phyloP scores from a whole-genome alignment of 352 stramenopile genomes.

The Phytophthora pinifolia region DNA sequence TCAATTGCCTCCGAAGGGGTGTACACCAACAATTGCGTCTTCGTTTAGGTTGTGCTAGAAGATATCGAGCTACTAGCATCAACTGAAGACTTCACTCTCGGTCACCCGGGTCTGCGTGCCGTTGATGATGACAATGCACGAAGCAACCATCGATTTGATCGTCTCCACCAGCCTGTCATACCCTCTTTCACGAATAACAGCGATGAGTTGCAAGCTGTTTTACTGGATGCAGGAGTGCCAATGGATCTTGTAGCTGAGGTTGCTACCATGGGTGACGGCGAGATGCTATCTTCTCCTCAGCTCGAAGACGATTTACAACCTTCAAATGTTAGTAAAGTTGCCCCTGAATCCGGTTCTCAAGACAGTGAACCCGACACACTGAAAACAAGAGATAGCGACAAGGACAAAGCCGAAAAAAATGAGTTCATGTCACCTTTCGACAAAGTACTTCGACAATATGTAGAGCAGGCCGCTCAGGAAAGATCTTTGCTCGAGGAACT shows the following conservation, averaged over 20 bases:
- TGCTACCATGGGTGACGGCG: slow-evolving; percentile 1
- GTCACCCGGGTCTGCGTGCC: neutral
- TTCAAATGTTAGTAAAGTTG: neutral
- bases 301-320: neutral
- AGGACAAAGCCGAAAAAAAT: neutral
- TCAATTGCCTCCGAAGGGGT: neutral
- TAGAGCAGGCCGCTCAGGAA: slow-evolving; percentile 25
- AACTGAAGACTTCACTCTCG: neutral
- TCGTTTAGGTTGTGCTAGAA: slow-evolving; percentile 27
- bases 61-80: slow-evolving; percentile 33
- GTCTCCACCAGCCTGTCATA: neutral
- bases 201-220: slow-evolving; percentile 26
- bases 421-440: slow-evolving; percentile 24
- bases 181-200: slow-evolving; percentile 1
- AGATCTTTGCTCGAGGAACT: slow-evolving; percentile 21
- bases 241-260: slow-evolving; percentile 37
- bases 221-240: slow-evolving; percentile 37
- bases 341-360: slow-evolving; percentile 1
- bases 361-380: neutral
- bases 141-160: neutral
- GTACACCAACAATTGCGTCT: neutral
- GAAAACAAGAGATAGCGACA: neutral
- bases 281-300: neutral
- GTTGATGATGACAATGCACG: neutral
- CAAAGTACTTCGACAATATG: slow-evolving; percentile 13